Evolutionary conservation across 1,139 yeast species (phyloP).

Genomic region (Debaryomycetaceae sp.): DNA sequence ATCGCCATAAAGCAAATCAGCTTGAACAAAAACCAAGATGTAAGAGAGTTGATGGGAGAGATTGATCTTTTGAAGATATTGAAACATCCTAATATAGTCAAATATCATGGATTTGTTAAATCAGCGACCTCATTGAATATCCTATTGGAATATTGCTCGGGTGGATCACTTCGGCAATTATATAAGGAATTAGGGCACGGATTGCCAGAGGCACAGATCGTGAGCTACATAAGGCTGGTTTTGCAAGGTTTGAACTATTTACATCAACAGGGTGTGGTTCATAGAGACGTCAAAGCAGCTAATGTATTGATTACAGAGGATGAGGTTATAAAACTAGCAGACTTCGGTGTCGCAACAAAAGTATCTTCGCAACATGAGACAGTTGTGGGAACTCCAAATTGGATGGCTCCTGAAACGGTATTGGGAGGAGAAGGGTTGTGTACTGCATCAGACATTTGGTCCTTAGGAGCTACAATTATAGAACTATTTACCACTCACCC

Average conservation of each 20-base stretch:
- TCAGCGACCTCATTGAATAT: constrained; percentile 65
- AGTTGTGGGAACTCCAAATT: constrained; percentile 70
- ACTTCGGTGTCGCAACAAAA: constrained; percentile 74
- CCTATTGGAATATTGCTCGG: constrained; percentile 71
- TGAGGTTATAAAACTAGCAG: constrained; percentile 67
- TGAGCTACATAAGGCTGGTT: constrained; percentile 64
- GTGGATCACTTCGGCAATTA: constrained; percentile 76
- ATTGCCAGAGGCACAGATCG: constrained; percentile 59
- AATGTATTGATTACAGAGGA: constrained; percentile 61
- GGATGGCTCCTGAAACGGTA: constrained; percentile 87
- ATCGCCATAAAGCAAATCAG: constrained; percentile 86
- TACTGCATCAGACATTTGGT: constrained; percentile 87
- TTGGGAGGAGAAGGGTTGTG: constrained; percentile 80
- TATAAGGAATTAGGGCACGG: constrained; percentile 54
- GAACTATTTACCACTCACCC: constrained; percentile 86
- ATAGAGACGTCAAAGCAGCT: constrained; percentile 78
- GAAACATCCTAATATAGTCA: constrained; percentile 82
- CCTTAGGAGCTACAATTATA: constrained; percentile 90
- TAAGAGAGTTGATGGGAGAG: constrained; percentile 68
- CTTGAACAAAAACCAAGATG: constrained; percentile 46
- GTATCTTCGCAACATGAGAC: constrained; percentile 41
- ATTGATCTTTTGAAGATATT: constrained; percentile 78
- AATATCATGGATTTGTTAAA: constrained; percentile 83
- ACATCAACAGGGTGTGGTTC: constrained; percentile 71
- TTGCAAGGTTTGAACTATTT: constrained; percentile 67